Evolutionary conservation across 2,329 filamentous ascomycete genomes (phyloP), one percentile per base, ranked within the genome.

Genomic region (Fusarium metavorans): DNA sequence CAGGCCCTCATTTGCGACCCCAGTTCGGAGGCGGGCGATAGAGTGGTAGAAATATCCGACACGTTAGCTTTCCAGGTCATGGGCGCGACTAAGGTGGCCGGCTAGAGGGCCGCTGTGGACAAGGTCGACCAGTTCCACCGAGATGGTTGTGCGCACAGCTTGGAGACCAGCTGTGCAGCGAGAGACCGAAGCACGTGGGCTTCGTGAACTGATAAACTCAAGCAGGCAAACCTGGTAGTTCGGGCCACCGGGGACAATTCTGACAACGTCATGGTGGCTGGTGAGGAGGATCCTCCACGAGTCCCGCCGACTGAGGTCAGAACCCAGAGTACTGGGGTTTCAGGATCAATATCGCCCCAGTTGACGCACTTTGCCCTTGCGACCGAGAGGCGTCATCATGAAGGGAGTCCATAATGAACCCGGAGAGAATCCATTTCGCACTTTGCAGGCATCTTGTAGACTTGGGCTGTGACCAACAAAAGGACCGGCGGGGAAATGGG

Each of bases 361-460:
- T 71, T 2, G 67, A 60, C 1, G 68, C 64, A 0, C 5, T 32
- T 0, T 85, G 92, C 27, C 89, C 90, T 0, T 77, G 90, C 91
- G 1, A 90, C 88, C 50, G 9, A 94, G 94, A 80, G 91, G 89
- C 0, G 92, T 92, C 1, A 88, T 92, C 13, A 13, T 88, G 75
- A 92, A 88, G 58, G 90, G 50, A 63, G 52, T 52, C 6, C 13
- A 25, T 5, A 23, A 57, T 11, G 32, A 16, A 5, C 3, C 13
- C 3, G 23, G 7, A 2, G 18, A 16, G 48, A n/a, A 6, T 11
- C 16, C 18, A 13, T 52, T 30, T 52, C 48, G 16, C 25, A 13
- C 52, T 16, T 6, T 56, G 52, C 52, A 35, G 32, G n/a, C 52
- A 56, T 23, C 27, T 32, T 34, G 13, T 13, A 35, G 34, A 35